Percentiles rank a stretch among this genome's conserved stretches.
Evolutionary conservation across 257 asterid genomes (phyloP).

Genomic region (Osmanthus fragrans): DNA sequence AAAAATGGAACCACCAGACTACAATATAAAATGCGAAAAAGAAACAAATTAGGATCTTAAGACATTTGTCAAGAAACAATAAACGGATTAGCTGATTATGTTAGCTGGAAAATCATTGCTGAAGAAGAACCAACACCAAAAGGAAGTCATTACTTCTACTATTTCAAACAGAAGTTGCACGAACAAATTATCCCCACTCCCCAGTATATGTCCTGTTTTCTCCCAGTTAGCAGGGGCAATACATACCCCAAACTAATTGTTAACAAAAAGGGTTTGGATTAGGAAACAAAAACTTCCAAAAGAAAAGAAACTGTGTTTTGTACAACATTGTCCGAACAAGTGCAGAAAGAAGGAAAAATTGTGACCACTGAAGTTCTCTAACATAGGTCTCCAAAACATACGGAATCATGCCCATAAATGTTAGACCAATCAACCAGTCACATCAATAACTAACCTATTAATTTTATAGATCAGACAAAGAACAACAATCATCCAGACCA

Average conservation of each 20-base stretch:
- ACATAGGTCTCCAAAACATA: slow-evolving; percentile 7
- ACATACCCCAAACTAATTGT: slow-evolving; percentile 1
- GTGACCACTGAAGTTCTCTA: neutral
- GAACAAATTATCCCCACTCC: neutral
- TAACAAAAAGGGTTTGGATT: neutral
- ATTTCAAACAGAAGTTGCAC: slow-evolving; percentile 8
- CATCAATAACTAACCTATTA: neutral
- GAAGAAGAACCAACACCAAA: neutral
- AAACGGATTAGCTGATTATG: slow-evolving; percentile 1
- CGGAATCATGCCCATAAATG: slow-evolving; percentile 8
- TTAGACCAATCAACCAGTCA: slow-evolving; percentile 8
- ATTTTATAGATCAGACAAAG: slow-evolving; percentile 13
- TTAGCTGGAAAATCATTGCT: slow-evolving; percentile 12
- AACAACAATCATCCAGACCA: slow-evolving; percentile 9
- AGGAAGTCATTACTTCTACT: neutral
- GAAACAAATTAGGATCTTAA: slow-evolving; percentile 9
- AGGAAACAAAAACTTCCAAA: neutral
- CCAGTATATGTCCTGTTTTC: slow-evolving; percentile 2
- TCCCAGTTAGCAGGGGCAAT: neutral
- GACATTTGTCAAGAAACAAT: slow-evolving; percentile 10
- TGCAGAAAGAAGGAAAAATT: neutral
- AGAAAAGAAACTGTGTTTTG: neutral
- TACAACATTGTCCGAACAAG: slow-evolving; percentile 7
- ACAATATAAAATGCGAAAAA: slow-evolving; percentile 19
- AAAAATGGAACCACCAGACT: slow-evolving; percentile 86